Percentiles rank a stretch among this genome's conserved stretches.
These are phyloP conservation scores for Inga leiocalycina DNA, from an alignment of 306 rosid genomes.

Conservation along the genomic window DNA sequence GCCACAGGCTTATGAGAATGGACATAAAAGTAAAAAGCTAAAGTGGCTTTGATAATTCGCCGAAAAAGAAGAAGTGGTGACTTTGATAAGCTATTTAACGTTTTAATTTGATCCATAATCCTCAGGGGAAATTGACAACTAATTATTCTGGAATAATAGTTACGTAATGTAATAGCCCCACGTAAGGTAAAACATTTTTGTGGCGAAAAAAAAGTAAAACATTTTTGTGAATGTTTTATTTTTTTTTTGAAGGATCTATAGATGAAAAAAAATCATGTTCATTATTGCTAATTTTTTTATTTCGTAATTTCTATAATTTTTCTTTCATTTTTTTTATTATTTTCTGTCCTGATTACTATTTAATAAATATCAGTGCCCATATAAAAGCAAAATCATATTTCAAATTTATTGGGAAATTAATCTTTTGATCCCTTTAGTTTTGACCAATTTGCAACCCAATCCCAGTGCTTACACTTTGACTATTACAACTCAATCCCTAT, in stretches of 20 bases:
- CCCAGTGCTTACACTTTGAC: too few relatives aligned
- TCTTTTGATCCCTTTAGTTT: too few relatives aligned
- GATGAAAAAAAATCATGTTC: background rate
- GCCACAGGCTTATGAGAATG: background rate
- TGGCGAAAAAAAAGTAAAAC: too few relatives aligned
- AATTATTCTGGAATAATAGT: background rate
- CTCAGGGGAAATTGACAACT: background rate
- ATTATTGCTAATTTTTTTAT: background rate
- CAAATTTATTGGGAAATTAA: background rate
- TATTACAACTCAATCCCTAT: too few relatives aligned
- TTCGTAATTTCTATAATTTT: too few relatives aligned
- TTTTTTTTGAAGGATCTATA: background rate
- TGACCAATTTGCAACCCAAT: too few relatives aligned
- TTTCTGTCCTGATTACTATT: too few relatives aligned
- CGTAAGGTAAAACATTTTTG: background rate
- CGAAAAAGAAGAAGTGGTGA: background rate
- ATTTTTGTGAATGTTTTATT: background rate
- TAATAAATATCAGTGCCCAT: too few relatives aligned
- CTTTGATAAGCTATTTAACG: background rate
- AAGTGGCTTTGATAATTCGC: background rate
- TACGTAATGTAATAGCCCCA: background rate
- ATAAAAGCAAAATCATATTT: background rate
- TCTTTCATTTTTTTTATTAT: too few relatives aligned
- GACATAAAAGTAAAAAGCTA: background rate
- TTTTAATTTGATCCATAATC: background rate